Conservation (phyloP, 441 rosid genomes). For the Gossypium schwendimanii region DNA sequence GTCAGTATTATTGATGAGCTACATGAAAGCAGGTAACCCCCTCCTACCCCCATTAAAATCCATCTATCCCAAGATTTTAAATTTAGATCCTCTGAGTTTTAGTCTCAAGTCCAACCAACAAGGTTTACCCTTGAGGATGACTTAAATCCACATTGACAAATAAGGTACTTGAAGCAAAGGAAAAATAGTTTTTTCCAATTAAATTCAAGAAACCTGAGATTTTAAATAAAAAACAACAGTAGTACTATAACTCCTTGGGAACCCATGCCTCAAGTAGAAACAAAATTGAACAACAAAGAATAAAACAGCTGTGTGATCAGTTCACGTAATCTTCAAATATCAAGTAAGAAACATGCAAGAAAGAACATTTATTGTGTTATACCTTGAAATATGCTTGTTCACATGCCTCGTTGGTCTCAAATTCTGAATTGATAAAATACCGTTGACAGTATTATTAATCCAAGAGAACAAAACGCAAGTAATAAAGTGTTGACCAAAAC, state of each 20-base stretch:
- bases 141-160: not conserved
- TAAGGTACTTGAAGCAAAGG: not conserved
- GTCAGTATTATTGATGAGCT: not conserved
- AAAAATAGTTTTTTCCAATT: not conserved
- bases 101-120: not conserved
- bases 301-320: not conserved
- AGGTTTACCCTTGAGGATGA: not conserved
- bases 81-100: not conserved
- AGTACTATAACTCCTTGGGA: not conserved
- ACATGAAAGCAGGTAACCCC: not conserved
- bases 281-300: not conserved
- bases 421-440: slow-evolving; percentile 41
- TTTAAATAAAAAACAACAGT: not conserved
- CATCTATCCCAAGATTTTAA: not conserved
- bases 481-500: not conserved
- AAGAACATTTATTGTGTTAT: slow-evolving; percentile 6
- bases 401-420: slow-evolving; percentile 67
- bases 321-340: not conserved
- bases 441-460: not conserved
- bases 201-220: not conserved
- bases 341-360: slow-evolving; percentile 2
- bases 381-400: slow-evolving; percentile 89
- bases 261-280: not conserved
- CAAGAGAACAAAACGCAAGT: not conserved
- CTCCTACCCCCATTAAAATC: not conserved